Evolutionary conservation across 179 eudicot species (phyloP), one percentile per base, ranked within the genome.

Genomic region (Beta lomatogona): DNA sequence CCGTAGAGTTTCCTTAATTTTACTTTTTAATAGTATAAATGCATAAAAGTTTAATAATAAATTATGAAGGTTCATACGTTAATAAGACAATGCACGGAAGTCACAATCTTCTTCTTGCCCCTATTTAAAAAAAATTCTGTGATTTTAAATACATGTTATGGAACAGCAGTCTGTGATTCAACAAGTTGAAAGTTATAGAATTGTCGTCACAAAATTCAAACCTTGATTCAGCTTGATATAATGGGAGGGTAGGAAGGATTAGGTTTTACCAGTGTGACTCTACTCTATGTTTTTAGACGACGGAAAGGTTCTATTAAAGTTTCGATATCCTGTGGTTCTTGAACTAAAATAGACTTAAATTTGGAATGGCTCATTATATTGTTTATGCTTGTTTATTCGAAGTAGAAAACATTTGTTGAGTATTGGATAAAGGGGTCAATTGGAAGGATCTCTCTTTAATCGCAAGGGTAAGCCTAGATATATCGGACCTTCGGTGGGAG

Each of bases 131-230:
- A 36, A 36, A 2, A 36, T n/a, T 21, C 5, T 36, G 15, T 45
- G 73, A 70, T 45, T 45, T 60, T 60, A 19, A n/a, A 60, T 60
- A 41, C 73, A 45, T 70, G 28, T n/a, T 70, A 18, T 70, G 73
- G 73, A 70, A 19, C 11, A 36, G 21, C 0, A 25, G 3, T 46
- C 50, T 19, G 7, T 0, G 7, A 71, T 46, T 46, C 74, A 9
- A 36, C 41, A 36, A 36, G 41, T 36, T 36, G 41, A 36, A 36
- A 36, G 41, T 36, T 36, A 18, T 46, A 48, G 21, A 44, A 16
- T 70, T 50, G 72, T 45, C 54, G 19, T 16, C 2, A 7, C 55
- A 70, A 44, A 4, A n/a, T 45, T 8, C 15, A 1, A 68, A 68
- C 72, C 21, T 68, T 68, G 72, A 68, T 44, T 14, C 44, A 68